Evolutionary conservation across 169 alveolate species (phyloP).

Genomic region (Hammondia hammondi): DNA sequence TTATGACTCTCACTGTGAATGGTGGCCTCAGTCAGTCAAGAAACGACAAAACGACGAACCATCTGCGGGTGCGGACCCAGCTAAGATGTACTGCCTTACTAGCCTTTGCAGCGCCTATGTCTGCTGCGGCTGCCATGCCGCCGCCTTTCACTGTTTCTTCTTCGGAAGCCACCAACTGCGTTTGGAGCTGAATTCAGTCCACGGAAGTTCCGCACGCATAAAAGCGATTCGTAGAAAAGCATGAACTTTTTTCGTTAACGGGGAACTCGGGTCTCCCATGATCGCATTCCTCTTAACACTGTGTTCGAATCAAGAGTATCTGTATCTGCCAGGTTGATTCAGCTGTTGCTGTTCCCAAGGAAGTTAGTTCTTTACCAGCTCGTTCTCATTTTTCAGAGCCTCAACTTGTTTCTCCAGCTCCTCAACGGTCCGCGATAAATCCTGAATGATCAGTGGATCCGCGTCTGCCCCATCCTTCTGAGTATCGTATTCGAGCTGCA

Average conservation of each 20-base stretch:
- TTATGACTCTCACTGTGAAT: too few relatives aligned
- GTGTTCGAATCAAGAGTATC: too few relatives aligned
- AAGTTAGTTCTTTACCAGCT: neutral
- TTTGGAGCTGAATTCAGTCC: constrained; percentile 6
- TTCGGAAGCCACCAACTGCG: neutral
- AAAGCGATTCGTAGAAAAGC: too few relatives aligned
- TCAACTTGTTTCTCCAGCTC: constrained; percentile 40
- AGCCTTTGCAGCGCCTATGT: neutral
- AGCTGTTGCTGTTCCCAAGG: neutral
- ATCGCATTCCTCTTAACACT: too few relatives aligned
- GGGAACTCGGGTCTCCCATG: too few relatives aligned
- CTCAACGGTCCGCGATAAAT: neutral
- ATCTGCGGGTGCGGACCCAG: too few relatives aligned
- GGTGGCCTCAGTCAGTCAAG: too few relatives aligned
- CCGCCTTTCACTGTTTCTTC: neutral
- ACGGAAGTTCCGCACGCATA: too few relatives aligned
- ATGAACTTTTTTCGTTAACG: too few relatives aligned
- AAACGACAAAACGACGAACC: too few relatives aligned
- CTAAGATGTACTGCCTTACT: neutral
- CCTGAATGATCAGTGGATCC: constrained; percentile 32
- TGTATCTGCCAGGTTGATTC: too few relatives aligned
- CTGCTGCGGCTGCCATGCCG: neutral
- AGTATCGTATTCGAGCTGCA: neutral
- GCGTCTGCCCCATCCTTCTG: neutral
- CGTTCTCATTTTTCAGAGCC: constrained; percentile 34